Conservation (phyloP, 345 rosid genomes). For the Erodium maritimum region DNA sequence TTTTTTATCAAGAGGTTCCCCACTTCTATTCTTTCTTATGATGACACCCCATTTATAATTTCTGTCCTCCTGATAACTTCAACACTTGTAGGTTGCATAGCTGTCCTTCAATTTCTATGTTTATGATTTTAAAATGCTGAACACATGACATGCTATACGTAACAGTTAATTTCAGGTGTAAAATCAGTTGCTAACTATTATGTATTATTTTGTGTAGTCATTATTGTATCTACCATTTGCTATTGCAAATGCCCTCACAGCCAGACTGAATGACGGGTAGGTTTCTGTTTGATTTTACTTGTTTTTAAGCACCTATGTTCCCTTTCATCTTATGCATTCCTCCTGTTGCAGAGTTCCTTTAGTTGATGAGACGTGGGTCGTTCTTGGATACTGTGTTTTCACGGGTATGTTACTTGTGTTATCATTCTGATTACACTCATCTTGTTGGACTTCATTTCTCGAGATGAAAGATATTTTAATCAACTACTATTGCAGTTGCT, state of each 20-base stretch:
- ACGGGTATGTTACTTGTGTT: slow-evolving; percentile 39
- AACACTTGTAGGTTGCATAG: neutral
- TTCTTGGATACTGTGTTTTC: slow-evolving; percentile 79
- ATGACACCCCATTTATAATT: neutral
- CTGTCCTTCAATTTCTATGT: neutral
- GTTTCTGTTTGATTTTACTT: slow-evolving; percentile 14
- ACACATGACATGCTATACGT: neutral
- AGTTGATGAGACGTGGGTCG: slow-evolving; percentile 84
- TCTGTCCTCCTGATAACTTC: neutral
- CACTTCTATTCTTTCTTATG: neutral
- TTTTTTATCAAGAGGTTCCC: neutral
- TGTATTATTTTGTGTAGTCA: slow-evolving; percentile 41
- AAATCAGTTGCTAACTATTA: slow-evolving; percentile 3
- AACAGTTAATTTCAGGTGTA: neutral
- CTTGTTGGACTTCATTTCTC: too few species aligned
- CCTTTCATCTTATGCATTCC: neutral
- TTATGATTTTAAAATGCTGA: too few species aligned
- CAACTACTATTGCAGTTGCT: too few species aligned
- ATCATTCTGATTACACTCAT: too few species aligned
- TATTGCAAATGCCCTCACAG: slow-evolving; percentile 85
- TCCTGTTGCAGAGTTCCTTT: slow-evolving; percentile 63
- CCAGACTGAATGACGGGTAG: slow-evolving; percentile 90
- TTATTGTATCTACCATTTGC: slow-evolving; percentile 87
- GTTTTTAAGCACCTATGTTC: neutral
- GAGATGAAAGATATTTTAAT: neutral